These are phyloP conservation scores for Xylariaceae sp. DNA, from an alignment of 2,329 filamentous ascomycete species.

Conservation along the genomic window DNA sequence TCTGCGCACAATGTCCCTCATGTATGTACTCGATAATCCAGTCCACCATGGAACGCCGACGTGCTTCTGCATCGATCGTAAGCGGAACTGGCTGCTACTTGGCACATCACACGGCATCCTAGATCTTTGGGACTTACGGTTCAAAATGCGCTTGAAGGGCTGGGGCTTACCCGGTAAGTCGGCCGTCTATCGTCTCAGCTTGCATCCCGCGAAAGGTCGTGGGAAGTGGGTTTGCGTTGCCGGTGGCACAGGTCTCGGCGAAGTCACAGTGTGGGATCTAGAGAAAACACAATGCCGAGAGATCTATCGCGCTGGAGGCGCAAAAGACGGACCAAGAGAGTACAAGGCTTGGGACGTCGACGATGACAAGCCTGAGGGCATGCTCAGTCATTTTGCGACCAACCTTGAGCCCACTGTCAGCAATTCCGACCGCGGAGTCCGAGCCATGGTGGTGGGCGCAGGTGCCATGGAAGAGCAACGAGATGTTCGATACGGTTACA, in stretches of 20 bases:
- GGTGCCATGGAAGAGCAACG: constrained; percentile 73
- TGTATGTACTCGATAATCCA: constrained; percentile 85
- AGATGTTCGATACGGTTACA: constrained; percentile 79
- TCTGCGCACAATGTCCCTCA: constrained; percentile 80
- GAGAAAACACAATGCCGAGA: constrained; percentile 89
- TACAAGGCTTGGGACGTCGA: constrained; percentile 91
- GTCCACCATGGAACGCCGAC: constrained; percentile 91
- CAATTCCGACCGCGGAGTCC: constrained; percentile 59
- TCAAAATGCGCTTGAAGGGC: constrained; percentile 83
- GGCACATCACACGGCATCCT: constrained; percentile 93
- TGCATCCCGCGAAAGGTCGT: constrained; percentile 80
- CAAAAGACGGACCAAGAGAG: constrained; percentile 65
- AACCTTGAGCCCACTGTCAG: constrained; percentile 68
- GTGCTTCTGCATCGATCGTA: constrained; percentile 86
- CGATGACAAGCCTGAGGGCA: constrained; percentile 84
- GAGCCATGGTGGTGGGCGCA: constrained; percentile 75
- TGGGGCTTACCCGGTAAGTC: constrained; percentile 87
- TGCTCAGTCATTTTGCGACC: constrained; percentile 85
- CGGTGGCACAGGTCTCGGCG: constrained; percentile 84
- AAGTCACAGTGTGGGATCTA: constrained; percentile 94
- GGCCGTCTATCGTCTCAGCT: constrained; percentile 77
- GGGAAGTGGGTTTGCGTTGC: constrained; percentile 88
- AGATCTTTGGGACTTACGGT: constrained; percentile 96
- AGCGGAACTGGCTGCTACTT: constrained; percentile 87
- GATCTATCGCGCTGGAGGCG: constrained; percentile 76